Evolutionary conservation across 2,329 filamentous ascomycete genomes (phyloP), one percentile per base, ranked within the genome.

Genomic region (Mycosphaerella sp.): DNA sequence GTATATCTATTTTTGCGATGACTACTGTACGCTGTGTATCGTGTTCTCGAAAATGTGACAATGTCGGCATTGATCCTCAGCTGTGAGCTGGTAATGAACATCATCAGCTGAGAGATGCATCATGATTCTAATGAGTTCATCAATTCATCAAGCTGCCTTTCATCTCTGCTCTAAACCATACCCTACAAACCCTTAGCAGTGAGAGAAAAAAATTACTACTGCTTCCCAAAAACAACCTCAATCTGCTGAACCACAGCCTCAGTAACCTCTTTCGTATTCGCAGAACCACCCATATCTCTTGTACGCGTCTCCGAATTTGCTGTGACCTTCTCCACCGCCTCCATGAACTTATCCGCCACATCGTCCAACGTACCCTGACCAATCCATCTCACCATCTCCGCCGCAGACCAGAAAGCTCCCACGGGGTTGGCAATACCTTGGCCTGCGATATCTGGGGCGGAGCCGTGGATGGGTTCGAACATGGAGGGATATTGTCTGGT

Each of bases 391-490:
- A 85, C 72, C 79, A 87, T 81, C 71, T 85, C 84, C 4, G 82
- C 80, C 0, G 79, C 82, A 0, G 81, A 83, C 84, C 83, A 86
- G 64, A 85, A 84, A 6, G 81, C 82, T 6, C 78, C 82, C 0
- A 85, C 74, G 0, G 81, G 81, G 60, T 84, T 84, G 1, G 80
- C 79, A 25, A 81, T 71, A 0, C 80, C 80, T 60, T 80, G 78
- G 2, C 82, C 81, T 1, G 78, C 79, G 49, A 85, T 84, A 55
- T 85, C 82, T 39, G 59, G 57, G 7, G 58, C 58, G 1, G 56
- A 58, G 42, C 58, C 58, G 59, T 81, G 78, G 47, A 82, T 80
- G 0, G 79, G 79, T 68, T 82, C 79, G 55, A 82, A 82, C 76
- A 82, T 80, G 47, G 73, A 77, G 0, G 81, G 81, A 53, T 80